A percentile compares a stretch with the other conserved stretches of the same genome.
phyloP scores from a whole-genome alignment of 345 rosid species.

The Salix purpurea region DNA sequence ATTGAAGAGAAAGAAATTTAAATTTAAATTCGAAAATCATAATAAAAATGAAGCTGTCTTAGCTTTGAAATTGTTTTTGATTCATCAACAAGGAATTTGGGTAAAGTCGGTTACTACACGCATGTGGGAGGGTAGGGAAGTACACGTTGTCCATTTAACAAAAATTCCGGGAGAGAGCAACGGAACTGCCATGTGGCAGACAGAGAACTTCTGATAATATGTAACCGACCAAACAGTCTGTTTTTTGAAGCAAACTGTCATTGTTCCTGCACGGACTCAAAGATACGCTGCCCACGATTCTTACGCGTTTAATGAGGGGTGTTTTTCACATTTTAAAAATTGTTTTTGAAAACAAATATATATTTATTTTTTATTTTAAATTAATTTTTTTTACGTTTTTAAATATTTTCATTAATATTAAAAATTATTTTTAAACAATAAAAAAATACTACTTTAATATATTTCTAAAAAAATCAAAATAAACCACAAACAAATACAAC shows the following conservation, averaged over 20 bases:
- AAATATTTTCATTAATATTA: too few relatives aligned
- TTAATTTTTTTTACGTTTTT: too few relatives aligned
- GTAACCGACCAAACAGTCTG: not conserved
- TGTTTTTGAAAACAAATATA: too few relatives aligned
- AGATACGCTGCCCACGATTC: too few relatives aligned
- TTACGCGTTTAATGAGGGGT: too few relatives aligned
- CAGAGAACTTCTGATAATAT: not conserved
- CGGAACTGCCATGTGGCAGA: conserved; percentile 23
- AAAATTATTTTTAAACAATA: too few relatives aligned
- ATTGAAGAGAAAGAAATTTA: not conserved
- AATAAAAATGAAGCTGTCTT: too few relatives aligned
- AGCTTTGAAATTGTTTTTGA: not conserved
- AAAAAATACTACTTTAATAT: too few relatives aligned
- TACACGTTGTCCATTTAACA: not conserved
- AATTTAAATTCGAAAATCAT: not conserved
- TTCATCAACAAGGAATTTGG: not conserved
- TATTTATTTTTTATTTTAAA: too few relatives aligned
- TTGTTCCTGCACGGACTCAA: not conserved
- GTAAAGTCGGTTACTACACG: not conserved
- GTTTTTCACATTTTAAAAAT: too few relatives aligned
- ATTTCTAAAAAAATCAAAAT: too few relatives aligned
- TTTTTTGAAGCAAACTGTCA: not conserved
- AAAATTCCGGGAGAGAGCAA: not conserved
- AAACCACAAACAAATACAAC: too few relatives aligned
- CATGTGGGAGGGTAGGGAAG: not conserved